Evolutionary conservation across 768 basidiomycete species (phyloP).

Genomic region (Lactarius sp.): DNA sequence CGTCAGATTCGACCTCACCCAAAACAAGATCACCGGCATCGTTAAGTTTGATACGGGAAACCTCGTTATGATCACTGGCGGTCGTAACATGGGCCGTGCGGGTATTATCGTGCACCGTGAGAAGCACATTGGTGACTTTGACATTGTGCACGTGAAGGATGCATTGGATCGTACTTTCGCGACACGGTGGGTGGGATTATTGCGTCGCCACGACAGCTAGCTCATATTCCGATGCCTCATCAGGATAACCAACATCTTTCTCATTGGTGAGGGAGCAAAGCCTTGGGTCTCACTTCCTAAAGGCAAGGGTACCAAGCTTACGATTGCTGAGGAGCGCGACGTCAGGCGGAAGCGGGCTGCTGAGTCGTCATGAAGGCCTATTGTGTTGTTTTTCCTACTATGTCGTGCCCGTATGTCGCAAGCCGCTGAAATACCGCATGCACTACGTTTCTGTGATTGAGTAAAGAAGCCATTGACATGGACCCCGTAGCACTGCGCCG

Average conservation of each 20-base stretch:
- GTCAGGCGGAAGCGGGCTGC: constrained; percentile 76
- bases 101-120: constrained; percentile 96
- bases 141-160: constrained; percentile 98
- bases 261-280: constrained; percentile 94
- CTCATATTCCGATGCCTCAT: neutral
- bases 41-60: constrained; percentile 98
- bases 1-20: constrained; percentile 93
- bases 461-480: neutral
- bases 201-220: neutral
- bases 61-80: constrained; percentile 96
- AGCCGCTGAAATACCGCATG: constrained; percentile 21
- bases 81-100: constrained; percentile 98
- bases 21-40: constrained; percentile 87
- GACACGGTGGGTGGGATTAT: constrained; percentile 66
- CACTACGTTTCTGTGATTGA: neutral
- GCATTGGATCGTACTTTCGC: constrained; percentile 94
- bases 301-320: constrained; percentile 97
- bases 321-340: constrained; percentile 96
- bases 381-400: constrained; percentile 11
- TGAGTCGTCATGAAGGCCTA: constrained; percentile 48
- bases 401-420: constrained; percentile 33
- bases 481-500: too few relatives aligned
- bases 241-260: constrained; percentile 96
- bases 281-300: constrained; percentile 95
- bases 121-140: constrained; percentile 97